Percentiles rank a stretch among this genome's conserved stretches.
phyloP scores from a whole-genome alignment of 1,284 basidiomycete species.

The Afroboletus lepidellus region DNA sequence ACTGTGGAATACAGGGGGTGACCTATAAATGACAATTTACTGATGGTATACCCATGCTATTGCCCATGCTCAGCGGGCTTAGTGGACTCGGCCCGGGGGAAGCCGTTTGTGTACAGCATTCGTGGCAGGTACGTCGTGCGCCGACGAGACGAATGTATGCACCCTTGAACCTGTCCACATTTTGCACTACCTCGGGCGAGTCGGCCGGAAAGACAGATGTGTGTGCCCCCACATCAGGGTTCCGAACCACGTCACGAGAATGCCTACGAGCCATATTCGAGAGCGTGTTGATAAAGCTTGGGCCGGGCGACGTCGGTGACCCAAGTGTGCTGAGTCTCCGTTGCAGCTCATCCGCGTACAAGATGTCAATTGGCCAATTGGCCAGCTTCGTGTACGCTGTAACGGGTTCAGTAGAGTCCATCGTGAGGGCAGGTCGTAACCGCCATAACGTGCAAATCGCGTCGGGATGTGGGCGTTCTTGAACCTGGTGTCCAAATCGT shows the following conservation, averaged over 20 bases:
- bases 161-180: constrained; percentile 44
- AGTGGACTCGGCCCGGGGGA: too few species aligned
- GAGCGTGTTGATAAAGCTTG: constrained; percentile 44
- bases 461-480: constrained; percentile 25
- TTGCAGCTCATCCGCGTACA: constrained; percentile 42
- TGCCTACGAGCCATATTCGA: constrained; percentile 26
- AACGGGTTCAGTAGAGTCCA: not conserved
- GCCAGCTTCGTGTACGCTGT: constrained; percentile 43
- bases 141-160: constrained; percentile 44
- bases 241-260: constrained; percentile 36
- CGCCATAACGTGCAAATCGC: constrained; percentile 39
- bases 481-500: constrained; percentile 42
- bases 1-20: too few species aligned
- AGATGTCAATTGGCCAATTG: too few species aligned
- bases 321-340: constrained; percentile 32
- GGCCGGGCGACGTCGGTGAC: constrained; percentile 36
- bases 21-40: too few species aligned
- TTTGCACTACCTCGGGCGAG: constrained; percentile 36
- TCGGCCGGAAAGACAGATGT: constrained; percentile 49
- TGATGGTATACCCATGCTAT: too few species aligned
- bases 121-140: too few species aligned
- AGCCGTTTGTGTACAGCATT: too few species aligned
- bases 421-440: constrained; percentile 6
- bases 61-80: too few species aligned
- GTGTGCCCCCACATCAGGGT: constrained; percentile 42